Base-by-base conservation (phyloP, 495 filamentous ascomycete genomes). In the Lophiotrema nucula region DNA sequence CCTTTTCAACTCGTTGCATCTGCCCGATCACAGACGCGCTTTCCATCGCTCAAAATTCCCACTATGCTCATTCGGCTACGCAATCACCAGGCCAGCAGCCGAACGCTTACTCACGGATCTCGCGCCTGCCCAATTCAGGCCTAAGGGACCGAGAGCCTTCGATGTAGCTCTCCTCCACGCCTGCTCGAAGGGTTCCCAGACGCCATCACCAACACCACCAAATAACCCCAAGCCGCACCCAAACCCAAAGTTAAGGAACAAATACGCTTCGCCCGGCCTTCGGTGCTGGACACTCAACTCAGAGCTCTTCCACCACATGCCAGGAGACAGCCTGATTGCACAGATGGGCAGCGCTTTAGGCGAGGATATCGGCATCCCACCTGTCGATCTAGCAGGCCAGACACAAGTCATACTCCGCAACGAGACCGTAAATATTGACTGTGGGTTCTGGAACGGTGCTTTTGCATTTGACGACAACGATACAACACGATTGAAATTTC, bases 41-140 rank as follows among this genome's bases (percentile, higher is more conserved):
- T 67, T 78, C 33, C 76, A 76, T 55, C 51, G 64, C 31, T 72
- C 73, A 16, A 51, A 62, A 0, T 67, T 70, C 47, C 73, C 76
- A 2, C 72, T 79, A 21, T 78, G 76, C 54, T 72, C 72, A 41
- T 78, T 79, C 56, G 76, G 73, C 11, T 77, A 74, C 56, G 76
- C 74, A 8, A 60, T 79, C 47, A 70, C 72, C 0, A 63, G 67
- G 26, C 27, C 64, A 8, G 65, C 67, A 2, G 69, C 69, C 19
- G 51, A 58, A 31, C 62, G 60, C 19, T 55, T 71, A 8, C 57
- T 70, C n/a, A 24, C 13, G 18, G 62, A 65, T 44, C 56, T 65
- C 31, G 62, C 62, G 22, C 62, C 56, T 6, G 21, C 56, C 15
- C 41, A 28, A 22, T 25, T 54, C 27, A 28, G 31, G 4, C 57